Evolutionary conservation across 768 basidiomycete species (phyloP), one percentile per base, ranked within the genome.

Genomic region (Paxillus involutus): DNA sequence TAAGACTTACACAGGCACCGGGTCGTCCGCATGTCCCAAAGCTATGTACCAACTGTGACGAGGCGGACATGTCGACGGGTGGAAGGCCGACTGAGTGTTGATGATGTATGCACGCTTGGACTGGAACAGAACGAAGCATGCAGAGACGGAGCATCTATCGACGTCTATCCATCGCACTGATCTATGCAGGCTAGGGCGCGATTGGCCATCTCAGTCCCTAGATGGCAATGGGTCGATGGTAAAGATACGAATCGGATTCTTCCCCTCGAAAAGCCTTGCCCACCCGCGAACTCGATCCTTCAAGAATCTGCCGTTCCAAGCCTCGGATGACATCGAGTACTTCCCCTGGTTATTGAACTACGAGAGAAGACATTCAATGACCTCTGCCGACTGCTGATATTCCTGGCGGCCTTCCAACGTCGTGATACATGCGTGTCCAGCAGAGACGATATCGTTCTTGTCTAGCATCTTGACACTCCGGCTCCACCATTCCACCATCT

Each of bases 371-470:
- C 37, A 21, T 37, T 14, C 44, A n/a, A 68, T 49, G 26, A 57
- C 61, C 51, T 29, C 36, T 37, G 44, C 65, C n/a, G 71, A 72
- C 40, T 66, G 56, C 6, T 58, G 52, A 24, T 64, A 61, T 40
- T 69, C 67, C 1, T 58, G 53, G 37, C 47, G 37, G 6, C 21
- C 45, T 3, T 17, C 17, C 29, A 53, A 14, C 3, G 55, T 36
- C 1, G 63, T 63, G 24, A 62, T 39, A 49, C 63, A 64, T 0
- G 57, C 62, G 16, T 60, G 55, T 32, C 52, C 63, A 16, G 26
- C 39, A 17, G 56, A 47, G 17, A 29, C 1, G 41, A 64, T 56
- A 5, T 49, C 46, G 17, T 59, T 42, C 11, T 24, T 26, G 9
- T 43, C 30, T 13, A 64, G 51, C n/a, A 40, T 40, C 26, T 37